phyloP scores from a whole-genome alignment of 371 early-diverging fungal species.

The Circinella umbellata region DNA sequence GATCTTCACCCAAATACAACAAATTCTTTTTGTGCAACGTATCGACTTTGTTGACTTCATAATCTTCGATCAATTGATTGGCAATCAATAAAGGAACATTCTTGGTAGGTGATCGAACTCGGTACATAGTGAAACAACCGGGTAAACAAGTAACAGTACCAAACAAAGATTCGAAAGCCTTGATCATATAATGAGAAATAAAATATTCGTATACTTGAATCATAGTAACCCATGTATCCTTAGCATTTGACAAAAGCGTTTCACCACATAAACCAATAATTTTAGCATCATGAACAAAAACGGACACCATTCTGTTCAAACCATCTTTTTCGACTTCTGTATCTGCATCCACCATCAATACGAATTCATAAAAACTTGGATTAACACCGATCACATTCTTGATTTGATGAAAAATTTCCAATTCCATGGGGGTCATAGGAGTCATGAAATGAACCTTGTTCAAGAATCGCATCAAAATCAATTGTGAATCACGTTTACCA shows the following conservation, averaged over 20 bases:
- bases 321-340: slow-evolving; percentile 74
- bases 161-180: slow-evolving; percentile 88
- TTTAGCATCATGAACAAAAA: slow-evolving; percentile 78
- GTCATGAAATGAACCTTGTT: slow-evolving; percentile 77
- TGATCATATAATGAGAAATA: slow-evolving; percentile 85
- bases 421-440: slow-evolving; percentile 89
- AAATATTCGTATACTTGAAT: slow-evolving; percentile 92
- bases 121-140: slow-evolving; percentile 95
- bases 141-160: slow-evolving; percentile 92
- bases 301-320: slow-evolving; percentile 72
- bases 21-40: slow-evolving; percentile 96
- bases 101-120: slow-evolving; percentile 81
- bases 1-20: slow-evolving; percentile 82
- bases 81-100: slow-evolving; percentile 90
- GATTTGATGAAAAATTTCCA: slow-evolving; percentile 91
- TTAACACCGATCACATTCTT: slow-evolving; percentile 90
- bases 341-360: slow-evolving; percentile 75
- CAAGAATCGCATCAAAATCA: slow-evolving; percentile 84
- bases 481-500: slow-evolving; percentile 90
- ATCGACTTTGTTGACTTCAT: slow-evolving; percentile 91
- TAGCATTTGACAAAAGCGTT: slow-evolving; percentile 84
- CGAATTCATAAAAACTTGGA: slow-evolving; percentile 74
- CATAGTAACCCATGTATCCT: slow-evolving; percentile 92
- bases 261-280: slow-evolving; percentile 91
- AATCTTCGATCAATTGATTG: slow-evolving; percentile 92